Evolutionary conservation across 2,329 filamentous ascomycete species (phyloP), one percentile per base, ranked within the genome.

Genomic region (Monosporascus ibericus): DNA sequence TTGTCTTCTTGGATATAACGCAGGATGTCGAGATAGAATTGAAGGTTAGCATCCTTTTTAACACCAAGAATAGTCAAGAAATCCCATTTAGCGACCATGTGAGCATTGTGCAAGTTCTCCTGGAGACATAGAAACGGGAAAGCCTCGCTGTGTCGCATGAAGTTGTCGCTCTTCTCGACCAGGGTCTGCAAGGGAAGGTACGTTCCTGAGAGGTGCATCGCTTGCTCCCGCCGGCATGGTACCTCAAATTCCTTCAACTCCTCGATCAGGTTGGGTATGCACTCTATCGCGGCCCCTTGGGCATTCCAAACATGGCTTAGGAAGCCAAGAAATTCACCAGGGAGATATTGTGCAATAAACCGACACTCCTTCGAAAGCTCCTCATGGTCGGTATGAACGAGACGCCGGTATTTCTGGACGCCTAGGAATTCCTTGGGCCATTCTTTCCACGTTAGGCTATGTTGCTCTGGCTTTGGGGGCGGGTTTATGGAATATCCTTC

Each of bases 111-210:
- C n/a, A 39, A 39, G n/a, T 50, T 20, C 40, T 40, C 18, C 17
- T 9, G 37, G 48, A 46, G 34, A 5, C 36, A 20, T 47, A 50
- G 36, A 42, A 48, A 53, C 5, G 49, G 18, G 25, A 47, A 52
- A 22, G 40, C 39, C 51, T 42, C 39, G 8, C 1, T 11, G 14
- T n/a, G 20, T 20, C 8, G 18, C 39, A 42, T 42, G 24, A 52
- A 55, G 24, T 52, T 48, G 2, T 50, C 44, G n/a, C 30, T 44
- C 14, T 14, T 44, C 34, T 44, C 15, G 7, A 55, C 20, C 24
- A 56, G 18, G 9, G n/a, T 11, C 18, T 25, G 25, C 8, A 40
- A 7, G 8, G 55, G 55, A 4, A 57, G 24, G 20, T 57, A 55
- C 36, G 51, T 37, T 51, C 11, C 9, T 8, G 27, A 30, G 27